phyloP scores from a whole-genome alignment of 352 stramenopile species.

The Phytophthora cactorum region DNA sequence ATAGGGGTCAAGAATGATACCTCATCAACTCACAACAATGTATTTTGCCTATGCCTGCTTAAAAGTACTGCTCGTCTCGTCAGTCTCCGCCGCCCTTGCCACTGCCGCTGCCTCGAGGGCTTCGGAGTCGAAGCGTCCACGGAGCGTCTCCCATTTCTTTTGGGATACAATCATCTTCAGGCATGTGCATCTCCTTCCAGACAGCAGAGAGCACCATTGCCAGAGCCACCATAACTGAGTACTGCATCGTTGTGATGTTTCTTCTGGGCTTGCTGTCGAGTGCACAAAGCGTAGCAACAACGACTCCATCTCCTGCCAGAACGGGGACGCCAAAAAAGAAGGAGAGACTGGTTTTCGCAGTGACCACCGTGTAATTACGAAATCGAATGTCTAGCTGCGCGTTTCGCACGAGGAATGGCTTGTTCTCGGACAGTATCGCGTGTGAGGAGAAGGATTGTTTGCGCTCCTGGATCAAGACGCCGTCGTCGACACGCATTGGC shows the following conservation, averaged over 20 bases:
- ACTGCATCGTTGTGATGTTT: conserved; percentile 58
- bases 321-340: conserved; percentile 60
- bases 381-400: conserved; percentile 59
- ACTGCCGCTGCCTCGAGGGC: too few relatives aligned
- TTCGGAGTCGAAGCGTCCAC: too few relatives aligned
- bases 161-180: too few relatives aligned
- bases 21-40: too few relatives aligned
- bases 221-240: conserved; percentile 48
- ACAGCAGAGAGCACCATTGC: conserved; percentile 21
- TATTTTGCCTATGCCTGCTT: too few relatives aligned
- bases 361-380: conserved; percentile 38
- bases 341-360: conserved; percentile 24
- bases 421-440: conserved; percentile 24
- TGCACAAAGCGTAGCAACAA: conserved; percentile 49
- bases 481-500: conserved; percentile 11
- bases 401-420: conserved; percentile 55
- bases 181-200: too few relatives aligned
- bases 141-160: too few relatives aligned
- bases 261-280: conserved; percentile 44
- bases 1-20: too few relatives aligned
- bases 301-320: conserved; percentile 17
- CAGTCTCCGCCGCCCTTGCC: too few relatives aligned
- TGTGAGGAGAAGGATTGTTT: conserved; percentile 48
- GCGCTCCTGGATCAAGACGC: conserved; percentile 24
- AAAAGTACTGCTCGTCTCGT: too few relatives aligned